phyloP scores from a whole-genome alignment of 2,329 filamentous ascomycete species.

The Epichloe uncinata region DNA sequence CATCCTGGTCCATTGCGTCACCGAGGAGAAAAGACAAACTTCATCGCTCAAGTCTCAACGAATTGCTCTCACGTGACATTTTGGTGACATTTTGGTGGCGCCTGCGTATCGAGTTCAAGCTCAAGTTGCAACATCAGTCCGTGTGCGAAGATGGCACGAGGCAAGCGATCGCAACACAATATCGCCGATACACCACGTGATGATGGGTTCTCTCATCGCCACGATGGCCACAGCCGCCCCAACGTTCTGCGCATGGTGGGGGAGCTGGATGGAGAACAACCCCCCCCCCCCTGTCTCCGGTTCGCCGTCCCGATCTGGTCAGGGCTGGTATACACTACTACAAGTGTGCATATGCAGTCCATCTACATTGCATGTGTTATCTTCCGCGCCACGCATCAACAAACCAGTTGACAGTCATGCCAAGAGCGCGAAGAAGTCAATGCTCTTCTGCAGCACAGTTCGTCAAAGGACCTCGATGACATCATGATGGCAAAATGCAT shows the following conservation, averaged over 20 bases:
- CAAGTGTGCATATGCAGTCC: not conserved
- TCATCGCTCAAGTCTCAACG: too few species aligned
- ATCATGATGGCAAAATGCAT: too few species aligned
- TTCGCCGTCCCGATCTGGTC: not conserved
- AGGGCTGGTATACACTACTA: not conserved
- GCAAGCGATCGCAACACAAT: too few species aligned
- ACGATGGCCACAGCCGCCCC: too few species aligned
- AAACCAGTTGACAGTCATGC: not conserved
- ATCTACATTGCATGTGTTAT: not conserved
- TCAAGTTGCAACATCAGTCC: too few species aligned
- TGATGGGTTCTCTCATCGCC: too few species aligned
- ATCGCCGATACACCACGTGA: too few species aligned
- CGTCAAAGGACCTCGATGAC: not conserved
- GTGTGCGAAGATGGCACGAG: too few species aligned
- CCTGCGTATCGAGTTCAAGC: not conserved
- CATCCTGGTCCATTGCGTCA: not conserved
- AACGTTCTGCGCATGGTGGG: not conserved
- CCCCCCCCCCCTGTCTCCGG: not conserved
- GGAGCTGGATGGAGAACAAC: not conserved
- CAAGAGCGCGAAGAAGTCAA: not conserved
- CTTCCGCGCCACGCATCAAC: not conserved
- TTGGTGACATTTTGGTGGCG: too few species aligned
- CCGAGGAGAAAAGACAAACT: not conserved
- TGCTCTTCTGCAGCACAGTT: not conserved
- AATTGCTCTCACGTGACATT: too few species aligned